Evolutionary conservation across 1,284 basidiomycete genomes (phyloP).

Genomic region (Marasmius oreades): DNA sequence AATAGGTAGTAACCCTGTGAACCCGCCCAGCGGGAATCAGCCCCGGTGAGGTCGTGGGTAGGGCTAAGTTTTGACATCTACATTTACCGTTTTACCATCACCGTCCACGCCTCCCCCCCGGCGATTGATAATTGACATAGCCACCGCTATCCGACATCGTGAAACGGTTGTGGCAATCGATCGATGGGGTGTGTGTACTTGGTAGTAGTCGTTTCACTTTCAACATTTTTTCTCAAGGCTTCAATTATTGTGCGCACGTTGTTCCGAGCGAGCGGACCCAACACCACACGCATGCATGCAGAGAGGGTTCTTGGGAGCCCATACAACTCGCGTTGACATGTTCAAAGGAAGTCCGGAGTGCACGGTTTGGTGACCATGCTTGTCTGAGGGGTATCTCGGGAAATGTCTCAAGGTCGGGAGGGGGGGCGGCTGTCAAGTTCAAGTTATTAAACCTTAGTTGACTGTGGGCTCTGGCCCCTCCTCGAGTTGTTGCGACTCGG

Average conservation of each 20-base stretch:
- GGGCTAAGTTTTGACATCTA: background rate
- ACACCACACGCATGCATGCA: background rate
- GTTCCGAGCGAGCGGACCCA: background rate
- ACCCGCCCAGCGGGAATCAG: background rate
- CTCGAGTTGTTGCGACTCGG: too few species aligned
- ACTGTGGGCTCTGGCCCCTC: too few species aligned
- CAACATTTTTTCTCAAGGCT: background rate
- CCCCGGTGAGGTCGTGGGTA: background rate
- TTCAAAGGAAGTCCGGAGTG: background rate
- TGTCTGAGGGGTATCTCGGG: too few species aligned
- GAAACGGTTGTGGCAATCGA: background rate
- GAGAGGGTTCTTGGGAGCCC: background rate
- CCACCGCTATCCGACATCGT: background rate
- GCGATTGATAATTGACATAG: background rate
- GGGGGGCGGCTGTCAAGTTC: too few species aligned
- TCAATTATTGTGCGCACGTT: background rate
- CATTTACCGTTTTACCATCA: background rate
- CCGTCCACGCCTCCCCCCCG: too few species aligned
- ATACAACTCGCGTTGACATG: too few species aligned
- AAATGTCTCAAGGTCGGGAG: too few species aligned
- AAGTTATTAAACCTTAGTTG: too few species aligned
- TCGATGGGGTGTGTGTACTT: too few species aligned
- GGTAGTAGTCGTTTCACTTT: too few species aligned
- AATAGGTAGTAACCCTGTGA: too few species aligned
- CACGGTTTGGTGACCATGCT: background rate